A percentile compares a stretch with the other conserved stretches of the same genome.
Evolutionary conservation across 352 stramenopile species (phyloP).

Genomic region (Phytophthora melonis): DNA sequence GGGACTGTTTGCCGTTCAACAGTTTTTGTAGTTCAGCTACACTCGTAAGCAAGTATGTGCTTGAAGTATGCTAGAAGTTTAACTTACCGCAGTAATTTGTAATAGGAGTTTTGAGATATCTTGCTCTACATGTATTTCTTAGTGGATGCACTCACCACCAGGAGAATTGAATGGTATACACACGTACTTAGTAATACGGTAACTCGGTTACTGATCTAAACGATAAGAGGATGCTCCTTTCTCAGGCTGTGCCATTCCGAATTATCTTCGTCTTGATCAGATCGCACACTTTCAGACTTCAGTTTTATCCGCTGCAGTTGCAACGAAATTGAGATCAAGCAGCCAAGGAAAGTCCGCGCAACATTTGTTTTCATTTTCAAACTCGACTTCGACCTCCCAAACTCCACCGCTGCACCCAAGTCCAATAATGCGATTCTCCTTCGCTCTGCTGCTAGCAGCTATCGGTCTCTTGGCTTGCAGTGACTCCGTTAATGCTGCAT

Average conservation of each 20-base stretch:
- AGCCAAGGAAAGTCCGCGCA: not conserved
- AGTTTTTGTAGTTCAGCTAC: not conserved
- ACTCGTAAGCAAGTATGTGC: too few species aligned
- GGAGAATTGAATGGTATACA: too few species aligned
- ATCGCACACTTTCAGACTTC: not conserved
- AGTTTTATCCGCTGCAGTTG: not conserved
- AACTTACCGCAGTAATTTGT: too few species aligned
- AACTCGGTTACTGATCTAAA: not conserved
- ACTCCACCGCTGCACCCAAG: not conserved
- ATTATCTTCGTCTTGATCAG: not conserved
- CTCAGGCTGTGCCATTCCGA: not conserved
- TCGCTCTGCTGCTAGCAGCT: not conserved
- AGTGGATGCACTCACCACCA: too few species aligned
- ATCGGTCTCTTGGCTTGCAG: not conserved
- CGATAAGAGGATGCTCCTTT: not conserved
- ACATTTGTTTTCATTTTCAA: not conserved
- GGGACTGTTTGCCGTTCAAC: not conserved
- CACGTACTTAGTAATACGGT: not conserved
- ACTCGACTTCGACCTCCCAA: not conserved
- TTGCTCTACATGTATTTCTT: too few species aligned
- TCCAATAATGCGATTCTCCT: not conserved
- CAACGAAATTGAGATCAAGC: not conserved
- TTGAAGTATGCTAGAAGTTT: too few species aligned
- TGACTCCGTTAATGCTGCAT: not conserved
- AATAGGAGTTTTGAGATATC: too few species aligned